Percentiles rank a stretch among this genome's conserved stretches.
Conservation (phyloP, 257 asterid genomes). For the Gentiana straminea region DNA sequence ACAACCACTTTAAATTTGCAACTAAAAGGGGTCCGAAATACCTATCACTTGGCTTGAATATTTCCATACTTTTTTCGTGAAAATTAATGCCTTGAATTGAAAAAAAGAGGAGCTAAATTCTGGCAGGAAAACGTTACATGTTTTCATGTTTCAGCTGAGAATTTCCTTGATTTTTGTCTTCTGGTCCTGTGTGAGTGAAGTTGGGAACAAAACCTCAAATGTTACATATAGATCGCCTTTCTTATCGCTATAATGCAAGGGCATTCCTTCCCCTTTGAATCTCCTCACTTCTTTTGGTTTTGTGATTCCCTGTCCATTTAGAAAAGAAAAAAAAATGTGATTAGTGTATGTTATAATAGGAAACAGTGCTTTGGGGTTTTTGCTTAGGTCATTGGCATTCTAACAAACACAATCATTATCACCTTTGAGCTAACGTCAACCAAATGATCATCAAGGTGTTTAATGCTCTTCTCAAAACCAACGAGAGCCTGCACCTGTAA, state of each 20-base stretch:
- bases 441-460: constrained; percentile 79
- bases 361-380: too few species aligned
- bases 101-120: background rate
- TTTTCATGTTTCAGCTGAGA: constrained; percentile 26
- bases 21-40: background rate
- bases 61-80: background rate
- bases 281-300: constrained; percentile 85
- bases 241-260: constrained; percentile 69
- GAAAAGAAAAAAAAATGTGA: background rate
- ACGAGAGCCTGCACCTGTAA: constrained; percentile 88
- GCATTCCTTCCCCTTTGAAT: constrained; percentile 93
- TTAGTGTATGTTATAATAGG: too few species aligned
- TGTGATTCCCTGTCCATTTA: constrained; percentile 53
- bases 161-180: constrained; percentile 65
- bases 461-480: constrained; percentile 81
- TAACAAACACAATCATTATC: constrained; percentile 1
- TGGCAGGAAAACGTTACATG: too few species aligned
- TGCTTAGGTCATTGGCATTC: background rate
- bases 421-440: constrained; percentile 88
- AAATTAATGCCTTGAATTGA: constrained; percentile 4
- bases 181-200: constrained; percentile 61
- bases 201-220: constrained; percentile 87
- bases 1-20: background rate
- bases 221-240: constrained; percentile 73
- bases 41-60: too few species aligned